Evolutionary conservation across 2,329 filamentous ascomycete species (phyloP), one percentile per base, ranked within the genome.

Genomic region (Allantophomopsis cytisporea): DNA sequence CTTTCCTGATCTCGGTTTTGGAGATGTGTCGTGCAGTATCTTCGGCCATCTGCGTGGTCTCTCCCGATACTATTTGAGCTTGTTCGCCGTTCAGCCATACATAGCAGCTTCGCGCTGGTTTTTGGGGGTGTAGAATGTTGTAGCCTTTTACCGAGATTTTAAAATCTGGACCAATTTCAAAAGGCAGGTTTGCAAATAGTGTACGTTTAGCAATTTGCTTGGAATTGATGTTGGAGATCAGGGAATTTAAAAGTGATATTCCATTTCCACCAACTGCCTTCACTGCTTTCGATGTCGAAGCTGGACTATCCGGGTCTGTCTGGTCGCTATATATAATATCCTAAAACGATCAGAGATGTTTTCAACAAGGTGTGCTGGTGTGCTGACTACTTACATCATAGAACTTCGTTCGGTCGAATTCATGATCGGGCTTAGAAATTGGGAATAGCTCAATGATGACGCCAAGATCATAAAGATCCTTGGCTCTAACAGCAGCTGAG

Each of bases 401-500:
- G 59, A 98, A 98, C 42, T 83, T 88, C 41, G 74, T 68, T 4
- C 84, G 66, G 47, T 94, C 81, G 53, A 98, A 98, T 28, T 71
- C 72, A 45, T 74, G 69, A 20, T 79, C 78, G 3, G 59, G 65
- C 1, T 73, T 73, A 17, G 81, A 83, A 41, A 98, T 89, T 1
- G 91, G 88, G 49, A 96, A 98, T 0, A 98, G 65, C 52, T 96
- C 89, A 43, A 98, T 94, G 1, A 75, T 76, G 21, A 95, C 87
- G 4, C 88, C 87, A 20, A 96, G 66, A 54, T 98, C 91, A 55
- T 95, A 96, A 16, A 98, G 60, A 62, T 98, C 91, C 56, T 94
- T 94, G 20, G 91, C 91, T 39, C 88, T 76, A 5, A 91, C 85
- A 6, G 84, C 80, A 4, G 91, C 85, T 30, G 82, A 76, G 12